Percentiles rank a stretch among this genome's conserved stretches.
Evolutionary conservation across 305 asterid species (phyloP).

Genomic region (Fraxinus sp.): DNA sequence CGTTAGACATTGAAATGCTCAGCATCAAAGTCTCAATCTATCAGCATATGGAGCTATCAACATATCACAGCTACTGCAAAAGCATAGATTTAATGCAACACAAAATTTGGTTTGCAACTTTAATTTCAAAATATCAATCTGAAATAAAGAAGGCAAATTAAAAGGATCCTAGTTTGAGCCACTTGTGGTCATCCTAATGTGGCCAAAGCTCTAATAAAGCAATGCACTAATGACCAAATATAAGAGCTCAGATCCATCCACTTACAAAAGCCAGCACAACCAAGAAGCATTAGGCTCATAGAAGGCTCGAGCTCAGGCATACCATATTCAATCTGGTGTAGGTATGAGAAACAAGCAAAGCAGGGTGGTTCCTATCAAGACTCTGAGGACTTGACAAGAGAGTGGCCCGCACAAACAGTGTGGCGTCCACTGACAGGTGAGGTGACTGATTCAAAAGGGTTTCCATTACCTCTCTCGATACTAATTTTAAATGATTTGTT

Average conservation of each 20-base stretch:
- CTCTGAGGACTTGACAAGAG: neutral
- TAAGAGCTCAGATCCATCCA: neutral
- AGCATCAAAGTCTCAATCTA: neutral
- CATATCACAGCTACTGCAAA: neutral
- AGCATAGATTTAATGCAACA: neutral
- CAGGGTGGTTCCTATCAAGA: neutral
- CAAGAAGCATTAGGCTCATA: neutral
- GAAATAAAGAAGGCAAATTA: neutral
- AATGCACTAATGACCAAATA: neutral
- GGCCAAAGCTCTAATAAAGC: neutral
- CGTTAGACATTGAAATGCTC: neutral
- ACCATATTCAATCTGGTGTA: neutral
- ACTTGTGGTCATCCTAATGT: neutral
- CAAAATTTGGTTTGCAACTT: neutral
- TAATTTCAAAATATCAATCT: neutral
- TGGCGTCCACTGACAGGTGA: neutral
- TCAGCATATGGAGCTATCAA: neutral
- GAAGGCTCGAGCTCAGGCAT: neutral
- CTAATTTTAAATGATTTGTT: neutral
- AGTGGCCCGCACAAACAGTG: neutral
- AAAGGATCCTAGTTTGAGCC: neutral
- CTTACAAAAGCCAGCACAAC: neutral
- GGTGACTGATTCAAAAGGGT: neutral
- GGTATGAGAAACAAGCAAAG: neutral
- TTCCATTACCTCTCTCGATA: neutral